Evolutionary conservation across 1,139 yeast genomes (phyloP).

Genomic region (Protomyces inundatus): DNA sequence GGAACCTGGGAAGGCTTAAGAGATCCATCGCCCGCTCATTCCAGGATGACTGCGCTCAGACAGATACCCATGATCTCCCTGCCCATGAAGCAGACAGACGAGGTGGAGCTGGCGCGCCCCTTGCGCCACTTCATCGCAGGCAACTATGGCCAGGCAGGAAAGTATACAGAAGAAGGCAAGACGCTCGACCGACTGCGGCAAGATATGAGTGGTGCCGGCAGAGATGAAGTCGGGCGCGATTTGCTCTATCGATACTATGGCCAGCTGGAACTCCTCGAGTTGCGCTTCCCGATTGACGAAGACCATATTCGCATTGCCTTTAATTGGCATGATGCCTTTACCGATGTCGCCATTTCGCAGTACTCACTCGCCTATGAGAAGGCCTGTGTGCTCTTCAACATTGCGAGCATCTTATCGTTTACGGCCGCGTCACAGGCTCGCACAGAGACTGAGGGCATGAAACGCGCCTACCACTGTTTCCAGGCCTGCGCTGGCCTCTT

Average conservation of each 20-base stretch:
- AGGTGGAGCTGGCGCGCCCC: conserved; percentile 62
- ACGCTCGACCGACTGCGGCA: conserved; percentile 57
- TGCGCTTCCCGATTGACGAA: conserved; percentile 63
- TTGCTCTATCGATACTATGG: conserved; percentile 68
- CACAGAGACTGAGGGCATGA: conserved; percentile 47
- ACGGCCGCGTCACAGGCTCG: conserved; percentile 40
- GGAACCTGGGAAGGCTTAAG: no score
- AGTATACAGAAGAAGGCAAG: conserved; percentile 54
- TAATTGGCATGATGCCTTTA: conserved; percentile 75
- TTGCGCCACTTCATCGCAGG: conserved; percentile 55
- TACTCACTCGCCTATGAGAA: conserved; percentile 80
- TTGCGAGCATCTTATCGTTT: conserved; percentile 54
- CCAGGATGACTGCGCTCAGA: conserved; percentile 3
- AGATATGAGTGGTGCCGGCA: conserved; percentile 52
- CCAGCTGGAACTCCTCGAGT: conserved; percentile 71
- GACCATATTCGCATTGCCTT: conserved; percentile 58
- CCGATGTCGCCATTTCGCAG: conserved; percentile 53
- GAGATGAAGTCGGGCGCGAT: conserved; percentile 44
- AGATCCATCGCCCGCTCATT: no score
- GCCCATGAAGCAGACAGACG: conserved; percentile 54
- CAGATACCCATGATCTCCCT: conserved; percentile 32
- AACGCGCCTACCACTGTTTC: conserved; percentile 55
- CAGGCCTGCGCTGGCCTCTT: conserved; percentile 79
- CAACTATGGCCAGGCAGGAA: conserved; percentile 59
- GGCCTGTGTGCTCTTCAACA: conserved; percentile 73